Evolutionary conservation across 352 stramenopile genomes (phyloP), one percentile per base, ranked within the genome.

Genomic region (Achlya hypogyna): DNA sequence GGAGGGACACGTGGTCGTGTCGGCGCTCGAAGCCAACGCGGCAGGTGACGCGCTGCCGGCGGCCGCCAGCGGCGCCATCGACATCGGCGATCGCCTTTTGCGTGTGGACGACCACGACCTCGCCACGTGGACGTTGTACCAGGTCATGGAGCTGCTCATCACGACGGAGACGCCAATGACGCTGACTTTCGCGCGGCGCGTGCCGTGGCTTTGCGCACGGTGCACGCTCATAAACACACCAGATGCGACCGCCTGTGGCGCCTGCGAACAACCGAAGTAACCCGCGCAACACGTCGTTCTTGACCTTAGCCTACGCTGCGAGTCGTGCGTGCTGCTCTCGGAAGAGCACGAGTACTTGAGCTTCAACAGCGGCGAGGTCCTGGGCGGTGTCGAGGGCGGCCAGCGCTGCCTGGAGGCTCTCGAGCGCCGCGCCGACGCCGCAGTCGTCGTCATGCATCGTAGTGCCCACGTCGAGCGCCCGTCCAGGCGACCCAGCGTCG

Each of bases 381-480:
- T 56, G 16, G 2, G 49, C 25, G 8, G 16, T n/a, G 38, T 45
- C 38, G 38, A 45, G 14, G 2, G 38, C 38, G 12, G 2, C 38
- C 6, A 45, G 72, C 27, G 87, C 88, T 68, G 97, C 97, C 69
- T 86, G 87, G 31, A 78, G 81, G 25, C 88, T 85, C 31, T 80
- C 89, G 8, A 97, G 87, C 69, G 85, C 93, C 4, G 96, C 67
- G 9, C 96, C 71, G 63, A 90, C 82, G 25, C 83, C 23, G 29
- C n/a, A 5, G 22, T 58, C 88, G 38, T 88, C 78, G 72, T 93
- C 88, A 49, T 96, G 49, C 23, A 16, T 6, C 29, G 49, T 12
- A 22, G 49, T 56, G 10, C 49, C 49, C 12, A 56, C 31, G 20
- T 56, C 49, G 31, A 56, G 25, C 2, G 49, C 49, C 10, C 2